phyloP scores from a whole-genome alignment of 805 yeast genomes.

The Ogataea pignaliae region DNA sequence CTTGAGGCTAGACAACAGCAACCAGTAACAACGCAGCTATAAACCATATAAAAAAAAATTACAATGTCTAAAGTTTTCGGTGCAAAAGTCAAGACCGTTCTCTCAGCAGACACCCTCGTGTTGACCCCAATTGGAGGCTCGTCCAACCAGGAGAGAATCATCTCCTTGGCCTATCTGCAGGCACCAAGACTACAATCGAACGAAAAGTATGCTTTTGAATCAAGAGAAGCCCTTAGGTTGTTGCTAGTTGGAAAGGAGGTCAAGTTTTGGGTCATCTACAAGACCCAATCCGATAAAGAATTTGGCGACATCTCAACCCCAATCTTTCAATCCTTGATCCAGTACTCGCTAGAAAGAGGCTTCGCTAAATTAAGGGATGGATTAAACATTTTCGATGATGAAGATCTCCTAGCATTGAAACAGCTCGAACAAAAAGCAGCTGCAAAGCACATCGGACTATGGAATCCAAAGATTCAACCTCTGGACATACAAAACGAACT shows the following conservation, averaged over 20 bases:
- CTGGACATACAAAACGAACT: slow-evolving; percentile 26
- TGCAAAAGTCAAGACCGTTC: slow-evolving; percentile 66
- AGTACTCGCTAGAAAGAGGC: slow-evolving; percentile 53
- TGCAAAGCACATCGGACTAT: slow-evolving; percentile 48
- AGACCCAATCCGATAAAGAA: slow-evolving; percentile 52
- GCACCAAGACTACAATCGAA: slow-evolving; percentile 46
- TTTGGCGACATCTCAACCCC: slow-evolving; percentile 72
- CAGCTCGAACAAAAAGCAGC: slow-evolving; percentile 48
- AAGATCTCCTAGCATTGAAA: slow-evolving; percentile 33
- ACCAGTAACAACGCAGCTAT: too few relatives aligned
- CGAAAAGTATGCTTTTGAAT: slow-evolving; percentile 48
- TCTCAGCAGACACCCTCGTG: slow-evolving; percentile 68
- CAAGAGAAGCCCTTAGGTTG: slow-evolving; percentile 58
- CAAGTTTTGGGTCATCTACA: slow-evolving; percentile 53
- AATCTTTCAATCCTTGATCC: slow-evolving; percentile 53
- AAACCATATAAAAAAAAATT: too few relatives aligned
- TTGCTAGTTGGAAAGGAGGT: slow-evolving; percentile 62
- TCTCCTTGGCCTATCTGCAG: slow-evolving; percentile 62
- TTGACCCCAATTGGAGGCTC: slow-evolving; percentile 49
- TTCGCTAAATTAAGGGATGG: slow-evolving; percentile 58
- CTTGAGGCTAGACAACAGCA: too few relatives aligned
- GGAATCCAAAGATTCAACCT: slow-evolving; percentile 35
- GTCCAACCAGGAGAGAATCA: slow-evolving; percentile 51
- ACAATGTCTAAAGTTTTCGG: slow-evolving; percentile 30
- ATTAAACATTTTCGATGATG: slow-evolving; percentile 37